These are phyloP conservation scores for Penicillium ochrochloron DNA, from an alignment of 495 filamentous ascomycete species.

Conservation along the genomic window DNA sequence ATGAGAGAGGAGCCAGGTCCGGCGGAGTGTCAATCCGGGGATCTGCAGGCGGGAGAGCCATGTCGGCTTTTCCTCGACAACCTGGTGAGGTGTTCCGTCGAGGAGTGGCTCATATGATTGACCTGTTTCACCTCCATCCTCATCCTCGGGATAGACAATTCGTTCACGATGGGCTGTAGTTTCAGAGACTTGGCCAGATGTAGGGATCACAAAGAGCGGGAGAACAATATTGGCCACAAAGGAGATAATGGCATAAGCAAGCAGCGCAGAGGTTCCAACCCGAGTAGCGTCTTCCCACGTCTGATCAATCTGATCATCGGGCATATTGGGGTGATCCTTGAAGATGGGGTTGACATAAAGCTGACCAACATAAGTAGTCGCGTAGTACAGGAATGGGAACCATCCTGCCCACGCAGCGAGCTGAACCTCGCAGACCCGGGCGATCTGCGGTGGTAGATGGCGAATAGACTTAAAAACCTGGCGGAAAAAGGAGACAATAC, in stretches of 20 bases:
- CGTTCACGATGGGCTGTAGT: background rate
- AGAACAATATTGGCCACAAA: constrained; percentile 79
- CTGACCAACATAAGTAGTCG: constrained; percentile 88
- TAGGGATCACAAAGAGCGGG: constrained; percentile 79
- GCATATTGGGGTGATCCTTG: constrained; percentile 73
- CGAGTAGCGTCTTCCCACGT: constrained; percentile 83
- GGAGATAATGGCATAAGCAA: constrained; percentile 85
- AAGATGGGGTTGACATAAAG: constrained; percentile 85
- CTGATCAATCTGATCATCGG: constrained; percentile 70
- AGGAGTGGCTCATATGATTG: constrained; percentile 38
- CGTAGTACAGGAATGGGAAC: constrained; percentile 95
- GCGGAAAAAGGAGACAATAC: constrained; percentile 78
- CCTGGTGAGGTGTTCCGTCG: constrained; percentile 15
- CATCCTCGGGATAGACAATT: background rate
- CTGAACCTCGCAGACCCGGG: constrained; percentile 83
- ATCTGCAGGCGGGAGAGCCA: constrained; percentile 68
- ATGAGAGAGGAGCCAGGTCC: constrained; percentile 82
- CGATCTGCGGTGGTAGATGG: constrained; percentile 76
- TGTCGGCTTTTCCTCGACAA: constrained; percentile 22
- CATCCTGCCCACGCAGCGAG: constrained; percentile 92
- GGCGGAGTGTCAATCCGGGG: constrained; percentile 79
- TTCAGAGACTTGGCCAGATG: constrained; percentile 51
- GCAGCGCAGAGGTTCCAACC: constrained; percentile 78
- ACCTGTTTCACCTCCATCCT: constrained; percentile 23
- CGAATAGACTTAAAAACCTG: constrained; percentile 76